Base-by-base conservation (phyloP, 2,329 filamentous ascomycete species). In the Helicocarpus griseus region DNA sequence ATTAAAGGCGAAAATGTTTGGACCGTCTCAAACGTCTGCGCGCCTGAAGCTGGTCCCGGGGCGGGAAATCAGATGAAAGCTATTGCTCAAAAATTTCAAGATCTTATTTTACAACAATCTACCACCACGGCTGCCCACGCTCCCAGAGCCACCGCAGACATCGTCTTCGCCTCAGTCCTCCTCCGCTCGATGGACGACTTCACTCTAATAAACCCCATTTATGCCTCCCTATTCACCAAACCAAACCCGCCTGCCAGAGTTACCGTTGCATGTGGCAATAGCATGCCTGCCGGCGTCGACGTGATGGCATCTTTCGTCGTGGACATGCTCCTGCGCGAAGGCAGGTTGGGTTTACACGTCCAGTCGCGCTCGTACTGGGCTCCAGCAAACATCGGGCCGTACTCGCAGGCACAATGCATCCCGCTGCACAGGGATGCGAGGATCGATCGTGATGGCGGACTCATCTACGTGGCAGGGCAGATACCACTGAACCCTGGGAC, bases 331-430 rank as follows among this genome's bases (percentile, higher is more conserved):
- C 40, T 55, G 26, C 61, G 60, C 38, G 57, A 58, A 17, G 50
- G 53, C 36, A 67, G 74, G 29, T 65, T 71, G 52, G 86, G 69
- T 0, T 77, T 97, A 1, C 93, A 98, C 66, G 90, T 98, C 5
- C 93, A 97, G 69, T 90, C 87, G 3, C 77, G 87, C 36, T 95
- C 89, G 9, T 97, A 97, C 74, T 98, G 93, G 93, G 93, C 93
- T 0, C 93, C 93, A 0, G 91, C 93, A 19, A 97, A 97, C 63
- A 97, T 98, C 50, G 93, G 93, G 0, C 93, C 93, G 0, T 97
- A 97, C 68, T 96, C 90, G 51, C 93, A 98, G 71, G 89, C 89
- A 3, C 82, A 93, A 47, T 75, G 78, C 2, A 70, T 81, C 9
- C 73, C 73, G 9, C 61, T 75, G 7, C 53, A 65, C 7, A 58